Base-by-base conservation (phyloP, 2,329 filamentous ascomycete genomes). In the Aspergillus sclerotialis region DNA sequence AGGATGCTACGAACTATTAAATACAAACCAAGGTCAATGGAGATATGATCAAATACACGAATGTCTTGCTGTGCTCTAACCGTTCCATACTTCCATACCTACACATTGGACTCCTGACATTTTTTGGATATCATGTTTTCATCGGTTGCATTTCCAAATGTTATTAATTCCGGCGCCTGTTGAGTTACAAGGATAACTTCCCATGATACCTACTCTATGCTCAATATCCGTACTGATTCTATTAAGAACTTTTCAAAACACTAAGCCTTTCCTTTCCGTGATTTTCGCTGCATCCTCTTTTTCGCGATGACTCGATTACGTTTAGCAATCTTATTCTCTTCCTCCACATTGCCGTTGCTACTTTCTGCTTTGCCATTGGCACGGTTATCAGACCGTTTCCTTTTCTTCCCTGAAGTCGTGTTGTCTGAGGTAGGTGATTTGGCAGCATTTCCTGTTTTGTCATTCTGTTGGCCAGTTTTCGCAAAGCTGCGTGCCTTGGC, bases 281-380 rank as follows among this genome's bases (percentile, higher is more conserved):
- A 55, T 44, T 67, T 70, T 35, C 87, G 77, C 69, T 82, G 75
- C 67, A 83, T 76, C 43, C 87, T 74, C 69, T 94, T 95, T 61
- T 85, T 81, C 31, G 79, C 81, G 60, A 94, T 93, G 53, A 95
- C 84, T 53, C 80, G 81, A 52, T 87, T 84, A 43, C 76, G 65
- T 55, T 74, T 76, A 16, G 75, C 74, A 35, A 77, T 66, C 42
- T 70, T 73, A 49, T 79, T 74, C 31, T 68, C 62, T 21, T 67
- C 61, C 21, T 62, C 60, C 11, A 58, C 30, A n/a, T 51, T 49
- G 6, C 32, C 30, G 11, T 46, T 40, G 15, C 40, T 49, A 13
- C 46, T 48, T 16, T 43, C 42, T 14, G 38, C 39, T 17, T 44
- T 40, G 27, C 36, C 45, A 27, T 45, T 44, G 25, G 36, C 37